phyloP scores from a whole-genome alignment of 345 rosid species.

The Brassica carinata region DNA sequence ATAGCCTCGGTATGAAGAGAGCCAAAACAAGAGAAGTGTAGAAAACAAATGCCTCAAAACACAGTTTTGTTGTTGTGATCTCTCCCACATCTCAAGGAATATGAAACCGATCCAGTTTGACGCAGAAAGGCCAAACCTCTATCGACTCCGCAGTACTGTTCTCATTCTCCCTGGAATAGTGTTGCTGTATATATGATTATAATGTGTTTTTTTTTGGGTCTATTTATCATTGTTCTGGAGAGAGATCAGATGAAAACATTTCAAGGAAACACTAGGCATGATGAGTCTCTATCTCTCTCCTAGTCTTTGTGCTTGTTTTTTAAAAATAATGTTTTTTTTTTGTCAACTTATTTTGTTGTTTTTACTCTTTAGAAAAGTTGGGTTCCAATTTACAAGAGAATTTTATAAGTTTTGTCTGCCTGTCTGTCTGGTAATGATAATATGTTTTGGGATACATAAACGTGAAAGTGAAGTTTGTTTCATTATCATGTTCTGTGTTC shows the following conservation, averaged over 20 bases:
- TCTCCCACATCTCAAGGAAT: constrained; percentile 1
- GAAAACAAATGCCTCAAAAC: not conserved
- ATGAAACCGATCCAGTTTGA: constrained; percentile 32
- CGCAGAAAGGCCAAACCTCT: not conserved
- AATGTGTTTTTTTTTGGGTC: constrained; percentile 15
- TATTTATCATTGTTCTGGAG: constrained; percentile 24
- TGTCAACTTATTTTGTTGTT: not conserved
- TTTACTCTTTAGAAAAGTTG: constrained; percentile 11
- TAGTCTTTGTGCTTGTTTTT: constrained; percentile 18
- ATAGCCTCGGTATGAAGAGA: constrained; percentile 93
- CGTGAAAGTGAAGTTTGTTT: constrained; percentile 32
- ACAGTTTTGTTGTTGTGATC: not conserved
- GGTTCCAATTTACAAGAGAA: not conserved
- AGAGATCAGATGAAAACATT: constrained; percentile 21
- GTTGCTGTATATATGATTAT: constrained; percentile 33
- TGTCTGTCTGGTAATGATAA: constrained; percentile 25
- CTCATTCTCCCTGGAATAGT: constrained; percentile 18
- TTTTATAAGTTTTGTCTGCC: not conserved
- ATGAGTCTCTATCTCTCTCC: constrained; percentile 31
- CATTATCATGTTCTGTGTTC: not conserved
- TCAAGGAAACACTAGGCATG: not conserved
- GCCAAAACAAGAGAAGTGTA: constrained; percentile 87
- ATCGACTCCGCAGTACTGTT: constrained; percentile 13
- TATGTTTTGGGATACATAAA: constrained; percentile 26
- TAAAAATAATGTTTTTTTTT: not conserved